Evolutionary conservation across 169 alveolate genomes (phyloP).

Genomic region (Plasmodium inui): DNA sequence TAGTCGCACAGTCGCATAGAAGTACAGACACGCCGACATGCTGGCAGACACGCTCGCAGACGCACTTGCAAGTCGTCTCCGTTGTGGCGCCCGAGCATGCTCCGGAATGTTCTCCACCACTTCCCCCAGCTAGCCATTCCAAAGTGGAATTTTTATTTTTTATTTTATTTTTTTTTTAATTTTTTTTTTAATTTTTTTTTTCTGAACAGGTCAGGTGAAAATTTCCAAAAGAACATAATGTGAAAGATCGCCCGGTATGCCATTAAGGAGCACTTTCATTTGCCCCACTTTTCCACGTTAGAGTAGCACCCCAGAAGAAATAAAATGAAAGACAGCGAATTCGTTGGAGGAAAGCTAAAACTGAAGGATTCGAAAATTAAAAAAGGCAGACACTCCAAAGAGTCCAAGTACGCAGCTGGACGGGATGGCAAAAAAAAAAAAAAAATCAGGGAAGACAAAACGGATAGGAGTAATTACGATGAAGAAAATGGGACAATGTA

Average conservation of each 20-base stretch:
- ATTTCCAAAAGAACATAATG: not conserved
- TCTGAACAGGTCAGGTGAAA: not conserved
- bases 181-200: too few relatives aligned
- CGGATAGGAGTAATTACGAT: not conserved
- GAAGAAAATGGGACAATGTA: not conserved
- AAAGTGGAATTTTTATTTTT: not conserved
- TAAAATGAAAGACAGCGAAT: constrained; percentile 69
- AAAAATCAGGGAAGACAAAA: not conserved
- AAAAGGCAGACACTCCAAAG: not conserved
- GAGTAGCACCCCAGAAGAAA: not conserved
- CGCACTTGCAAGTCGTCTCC: not conserved
- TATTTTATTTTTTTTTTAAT: too few relatives aligned
- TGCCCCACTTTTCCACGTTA: not conserved
- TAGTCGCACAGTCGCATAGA: not conserved
- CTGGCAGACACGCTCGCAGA: not conserved
- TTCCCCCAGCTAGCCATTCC: not conserved
- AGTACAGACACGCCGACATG: not conserved
- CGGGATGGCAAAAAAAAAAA: not conserved
- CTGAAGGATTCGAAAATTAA: constrained; percentile 17
- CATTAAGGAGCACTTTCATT: not conserved
- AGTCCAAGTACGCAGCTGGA: not conserved
- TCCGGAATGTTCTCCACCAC: not conserved
- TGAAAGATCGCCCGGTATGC: not conserved
- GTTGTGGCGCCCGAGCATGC: not conserved
- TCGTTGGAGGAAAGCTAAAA: constrained; percentile 67